Evolutionary conservation across 257 asterid species (phyloP).

Genomic region (Cinchona pubescens): DNA sequence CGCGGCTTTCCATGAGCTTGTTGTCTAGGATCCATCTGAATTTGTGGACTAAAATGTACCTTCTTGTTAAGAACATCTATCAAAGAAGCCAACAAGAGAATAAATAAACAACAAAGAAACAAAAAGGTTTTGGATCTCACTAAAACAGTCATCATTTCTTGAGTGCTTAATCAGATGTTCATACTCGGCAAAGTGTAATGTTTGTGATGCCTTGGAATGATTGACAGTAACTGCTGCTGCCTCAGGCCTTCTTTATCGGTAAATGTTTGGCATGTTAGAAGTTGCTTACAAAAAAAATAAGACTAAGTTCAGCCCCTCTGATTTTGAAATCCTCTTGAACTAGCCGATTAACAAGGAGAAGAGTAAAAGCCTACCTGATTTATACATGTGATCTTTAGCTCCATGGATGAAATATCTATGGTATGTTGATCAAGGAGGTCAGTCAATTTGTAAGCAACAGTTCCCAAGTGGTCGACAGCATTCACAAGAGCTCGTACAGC

Average conservation of each 20-base stretch:
- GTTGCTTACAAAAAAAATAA: slow-evolving; percentile 43
- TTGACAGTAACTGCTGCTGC: slow-evolving; percentile 86
- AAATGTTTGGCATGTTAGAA: slow-evolving; percentile 77
- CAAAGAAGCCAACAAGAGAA: slow-evolving; percentile 17
- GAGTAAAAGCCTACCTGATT: slow-evolving; percentile 53
- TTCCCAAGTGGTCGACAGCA: slow-evolving; percentile 92
- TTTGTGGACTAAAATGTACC: slow-evolving; percentile 79
- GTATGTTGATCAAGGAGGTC: slow-evolving; percentile 79
- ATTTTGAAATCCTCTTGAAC: slow-evolving; percentile 7
- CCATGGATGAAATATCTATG: slow-evolving; percentile 63
- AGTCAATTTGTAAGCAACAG: slow-evolving; percentile 85
- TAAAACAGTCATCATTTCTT: neutral
- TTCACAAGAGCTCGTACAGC: slow-evolving; percentile 89
- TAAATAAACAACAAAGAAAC: slow-evolving; percentile 17
- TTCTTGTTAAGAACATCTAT: slow-evolving; percentile 77
- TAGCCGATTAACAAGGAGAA: slow-evolving; percentile 7
- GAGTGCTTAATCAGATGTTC: slow-evolving; percentile 18
- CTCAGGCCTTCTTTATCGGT: slow-evolving; percentile 81
- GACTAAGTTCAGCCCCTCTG: slow-evolving; percentile 24
- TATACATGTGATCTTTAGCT: slow-evolving; percentile 57
- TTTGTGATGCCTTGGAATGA: slow-evolving; percentile 96
- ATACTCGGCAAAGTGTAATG: slow-evolving; percentile 90
- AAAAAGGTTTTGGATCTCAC: slow-evolving; percentile 14
- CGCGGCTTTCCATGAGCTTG: slow-evolving; percentile 52
- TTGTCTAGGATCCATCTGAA: slow-evolving; percentile 57